phyloP scores from a whole-genome alignment of 495 filamentous ascomycete genomes.

The Neurospora discreta region DNA sequence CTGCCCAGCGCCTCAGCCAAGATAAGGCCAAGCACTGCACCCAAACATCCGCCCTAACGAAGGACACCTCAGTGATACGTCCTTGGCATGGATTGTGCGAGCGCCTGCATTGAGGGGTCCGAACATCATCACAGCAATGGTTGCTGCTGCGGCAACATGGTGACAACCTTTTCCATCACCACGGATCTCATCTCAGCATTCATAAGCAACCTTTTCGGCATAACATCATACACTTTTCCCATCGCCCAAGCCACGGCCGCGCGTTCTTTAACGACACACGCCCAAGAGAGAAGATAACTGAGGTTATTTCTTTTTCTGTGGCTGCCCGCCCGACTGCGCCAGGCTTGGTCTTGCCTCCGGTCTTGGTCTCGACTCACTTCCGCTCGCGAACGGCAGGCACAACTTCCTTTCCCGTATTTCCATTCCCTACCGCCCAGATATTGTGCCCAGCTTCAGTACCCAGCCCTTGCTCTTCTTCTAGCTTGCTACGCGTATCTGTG shows the following conservation, averaged over 20 bases:
- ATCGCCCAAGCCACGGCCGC: neutral
- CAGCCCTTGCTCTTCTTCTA: too few species aligned
- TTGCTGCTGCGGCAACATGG: neutral
- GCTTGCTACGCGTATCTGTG: neutral
- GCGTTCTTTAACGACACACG: neutral
- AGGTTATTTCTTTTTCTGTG: neutral
- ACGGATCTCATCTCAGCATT: neutral
- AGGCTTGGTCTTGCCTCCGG: neutral
- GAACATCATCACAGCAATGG: neutral
- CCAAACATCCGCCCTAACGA: too few species aligned
- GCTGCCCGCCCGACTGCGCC: neutral
- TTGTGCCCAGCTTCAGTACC: neutral
- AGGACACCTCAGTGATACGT: too few species aligned
- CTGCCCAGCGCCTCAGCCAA: constrained; percentile 1
- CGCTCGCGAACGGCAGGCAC: neutral
- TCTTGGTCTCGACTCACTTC: neutral
- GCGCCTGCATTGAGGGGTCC: neutral
- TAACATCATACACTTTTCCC: neutral
- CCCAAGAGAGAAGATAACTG: neutral
- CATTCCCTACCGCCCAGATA: neutral
- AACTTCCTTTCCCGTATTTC: neutral
- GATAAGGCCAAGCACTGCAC: constrained; percentile 1
- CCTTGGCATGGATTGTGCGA: too few species aligned
- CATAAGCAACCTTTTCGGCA: neutral
- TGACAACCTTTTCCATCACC: neutral